phyloP scores from a whole-genome alignment of 768 basidiomycete species.

The Clitopilus hobsonii region DNA sequence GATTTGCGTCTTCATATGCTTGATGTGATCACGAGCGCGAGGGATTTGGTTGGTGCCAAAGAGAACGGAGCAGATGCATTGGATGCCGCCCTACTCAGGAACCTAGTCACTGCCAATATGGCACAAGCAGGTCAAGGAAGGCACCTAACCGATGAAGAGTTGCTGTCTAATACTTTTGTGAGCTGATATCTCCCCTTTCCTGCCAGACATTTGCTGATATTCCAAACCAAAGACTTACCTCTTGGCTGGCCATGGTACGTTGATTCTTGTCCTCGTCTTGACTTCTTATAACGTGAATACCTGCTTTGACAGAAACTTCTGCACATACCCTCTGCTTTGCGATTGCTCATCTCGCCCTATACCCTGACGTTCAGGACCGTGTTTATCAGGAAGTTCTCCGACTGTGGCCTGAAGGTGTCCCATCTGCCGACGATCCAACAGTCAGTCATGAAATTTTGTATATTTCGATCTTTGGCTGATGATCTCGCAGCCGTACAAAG shows the following conservation, averaged over 20 bases:
- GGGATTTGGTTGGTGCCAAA: constrained; percentile 15
- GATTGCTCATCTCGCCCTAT: constrained; percentile 39
- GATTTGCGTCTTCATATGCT: constrained; percentile 25
- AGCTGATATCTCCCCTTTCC: background rate
- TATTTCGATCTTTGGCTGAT: background rate
- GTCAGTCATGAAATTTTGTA: constrained; percentile 16
- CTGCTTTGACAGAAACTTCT: constrained; percentile 34
- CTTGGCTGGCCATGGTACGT: background rate
- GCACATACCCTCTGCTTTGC: constrained; percentile 41
- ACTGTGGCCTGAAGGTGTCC: constrained; percentile 34
- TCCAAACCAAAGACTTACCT: background rate
- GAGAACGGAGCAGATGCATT: background rate
- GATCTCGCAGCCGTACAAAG: constrained; percentile 31
- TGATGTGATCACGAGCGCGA: constrained; percentile 25
- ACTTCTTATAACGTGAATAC: background rate
- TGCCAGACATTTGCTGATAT: background rate
- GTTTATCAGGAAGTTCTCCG: constrained; percentile 33
- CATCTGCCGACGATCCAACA: constrained; percentile 16
- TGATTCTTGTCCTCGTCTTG: background rate
- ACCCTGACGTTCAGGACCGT: constrained; percentile 44
- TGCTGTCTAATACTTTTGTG: constrained; percentile 11
- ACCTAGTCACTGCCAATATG: constrained; percentile 34
- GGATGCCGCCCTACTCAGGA: constrained; percentile 25
- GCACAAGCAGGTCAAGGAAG: constrained; percentile 18
- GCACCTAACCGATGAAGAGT: constrained; percentile 27